Evolutionary conservation across 306 rosid genomes (phyloP).

Genomic region (Lathyrus aphaca): DNA sequence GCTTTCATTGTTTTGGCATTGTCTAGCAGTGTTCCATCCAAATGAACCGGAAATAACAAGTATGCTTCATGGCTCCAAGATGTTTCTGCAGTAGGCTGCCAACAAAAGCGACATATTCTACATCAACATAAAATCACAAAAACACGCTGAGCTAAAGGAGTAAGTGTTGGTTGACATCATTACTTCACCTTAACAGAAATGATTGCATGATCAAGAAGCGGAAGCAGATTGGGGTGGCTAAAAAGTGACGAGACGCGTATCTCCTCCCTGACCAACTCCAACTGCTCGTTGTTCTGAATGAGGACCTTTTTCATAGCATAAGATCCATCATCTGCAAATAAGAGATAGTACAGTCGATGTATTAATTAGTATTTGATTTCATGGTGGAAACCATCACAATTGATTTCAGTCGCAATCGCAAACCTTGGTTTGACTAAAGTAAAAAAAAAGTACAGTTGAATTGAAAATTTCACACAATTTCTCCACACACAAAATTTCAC

Average conservation of each 20-base stretch:
- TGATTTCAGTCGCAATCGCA: not conserved
- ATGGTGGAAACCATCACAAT: not conserved
- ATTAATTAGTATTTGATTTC: not conserved
- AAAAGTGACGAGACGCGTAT: conserved; percentile 93
- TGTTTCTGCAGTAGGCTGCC: conserved; percentile 78
- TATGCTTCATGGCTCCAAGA: conserved; percentile 97
- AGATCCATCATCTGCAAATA: conserved; percentile 75
- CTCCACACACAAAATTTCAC: not conserved
- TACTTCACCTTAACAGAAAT: conserved; percentile 80
- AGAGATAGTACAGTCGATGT: not conserved
- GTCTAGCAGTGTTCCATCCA: conserved; percentile 96
- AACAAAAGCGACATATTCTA: conserved; percentile 36
- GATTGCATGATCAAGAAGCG: conserved; percentile 97
- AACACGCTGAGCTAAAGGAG: not conserved
- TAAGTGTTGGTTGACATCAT: conserved; percentile 4
- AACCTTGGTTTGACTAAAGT: not conserved
- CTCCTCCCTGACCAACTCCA: conserved; percentile 95
- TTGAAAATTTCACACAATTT: not conserved
- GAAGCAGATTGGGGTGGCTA: conserved; percentile 90
- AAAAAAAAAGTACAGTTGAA: not conserved
- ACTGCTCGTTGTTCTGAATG: conserved; percentile 87
- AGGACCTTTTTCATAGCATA: conserved; percentile 96
- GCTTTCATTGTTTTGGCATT: conserved; percentile 79
- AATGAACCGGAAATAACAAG: conserved; percentile 93
- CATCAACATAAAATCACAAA: conserved; percentile 34